A percentile compares a stretch with the other conserved stretches of the same genome.
These are phyloP conservation scores for Xylaria sp. DNA, from an alignment of 2,329 filamentous ascomycete genomes.

Conservation along the genomic window DNA sequence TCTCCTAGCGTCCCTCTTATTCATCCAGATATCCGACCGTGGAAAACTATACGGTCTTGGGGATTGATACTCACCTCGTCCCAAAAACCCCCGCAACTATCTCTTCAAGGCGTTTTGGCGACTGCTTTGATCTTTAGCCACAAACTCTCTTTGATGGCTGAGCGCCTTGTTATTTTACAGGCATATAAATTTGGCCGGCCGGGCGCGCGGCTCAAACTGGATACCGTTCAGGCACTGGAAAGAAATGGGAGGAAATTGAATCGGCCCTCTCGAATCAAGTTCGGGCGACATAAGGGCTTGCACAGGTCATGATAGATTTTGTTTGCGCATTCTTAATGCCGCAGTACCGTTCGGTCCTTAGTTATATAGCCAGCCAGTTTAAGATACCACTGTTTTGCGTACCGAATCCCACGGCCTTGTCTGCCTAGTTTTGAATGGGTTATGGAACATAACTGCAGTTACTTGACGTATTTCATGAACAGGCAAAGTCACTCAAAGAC, in stretches of 20 bases:
- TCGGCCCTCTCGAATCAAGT: background rate
- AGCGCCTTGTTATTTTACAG: constrained; percentile 9
- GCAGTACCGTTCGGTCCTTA: constrained; percentile 8
- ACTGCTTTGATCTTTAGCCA: constrained; percentile 23
- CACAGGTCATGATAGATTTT: constrained; percentile 31
- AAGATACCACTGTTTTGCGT: constrained; percentile 30
- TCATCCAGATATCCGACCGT: constrained; percentile 45
- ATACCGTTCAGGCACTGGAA: constrained; percentile 26
- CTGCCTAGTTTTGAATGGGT: constrained; percentile 8
- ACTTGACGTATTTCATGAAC: background rate
- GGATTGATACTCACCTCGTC: constrained; percentile 20
- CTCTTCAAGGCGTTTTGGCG: constrained; percentile 37
- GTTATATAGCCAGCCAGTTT: constrained; percentile 22
- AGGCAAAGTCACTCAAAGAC: background rate
- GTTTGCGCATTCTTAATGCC: constrained; percentile 22
- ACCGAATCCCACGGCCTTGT: background rate
- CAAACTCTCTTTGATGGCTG: constrained; percentile 20
- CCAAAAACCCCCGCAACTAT: constrained; percentile 29
- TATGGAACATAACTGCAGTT: background rate
- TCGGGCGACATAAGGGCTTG: constrained; percentile 4
- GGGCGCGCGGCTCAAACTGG: constrained; percentile 31
- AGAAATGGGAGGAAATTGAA: constrained; percentile 9
- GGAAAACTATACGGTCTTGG: constrained; percentile 27
- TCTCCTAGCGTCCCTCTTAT: constrained; percentile 42
- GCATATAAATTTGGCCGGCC: constrained; percentile 19